phyloP scores from a whole-genome alignment of 306 rosid species.

The Senna tora region DNA sequence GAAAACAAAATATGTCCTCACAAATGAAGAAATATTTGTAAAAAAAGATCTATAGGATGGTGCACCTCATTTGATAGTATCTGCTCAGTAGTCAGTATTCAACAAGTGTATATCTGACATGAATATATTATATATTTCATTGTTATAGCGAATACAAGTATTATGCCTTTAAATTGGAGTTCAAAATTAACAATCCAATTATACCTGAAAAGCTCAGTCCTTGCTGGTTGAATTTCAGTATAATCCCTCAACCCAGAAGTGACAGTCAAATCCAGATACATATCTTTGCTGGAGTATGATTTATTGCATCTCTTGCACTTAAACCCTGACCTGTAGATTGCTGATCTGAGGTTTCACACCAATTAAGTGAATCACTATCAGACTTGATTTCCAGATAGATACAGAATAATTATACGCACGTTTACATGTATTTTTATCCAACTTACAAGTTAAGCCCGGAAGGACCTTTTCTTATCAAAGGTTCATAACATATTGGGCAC shows the following conservation, averaged over 20 bases:
- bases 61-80: constrained; percentile 6
- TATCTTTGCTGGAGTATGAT: constrained; percentile 79
- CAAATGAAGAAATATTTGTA: neutral
- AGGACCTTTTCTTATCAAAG: constrained; percentile 87
- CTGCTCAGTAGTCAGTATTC: constrained; percentile 1
- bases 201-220: constrained; percentile 83
- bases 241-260: constrained; percentile 75
- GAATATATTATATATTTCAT: neutral
- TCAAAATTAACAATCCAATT: neutral
- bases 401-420: constrained; percentile 12
- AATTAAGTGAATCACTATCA: constrained; percentile 24
- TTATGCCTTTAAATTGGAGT: constrained; percentile 8
- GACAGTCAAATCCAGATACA: constrained; percentile 78
- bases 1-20: neutral
- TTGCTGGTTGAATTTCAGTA: constrained; percentile 65
- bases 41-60: constrained; percentile 17
- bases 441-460: constrained; percentile 85
- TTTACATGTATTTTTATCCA: constrained; percentile 21
- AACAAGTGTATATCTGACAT: constrained; percentile 13
- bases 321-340: constrained; percentile 90
- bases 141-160: neutral
- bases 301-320: constrained; percentile 81
- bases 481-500: constrained; percentile 89
- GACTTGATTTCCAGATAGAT: neutral
- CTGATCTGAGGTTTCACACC: constrained; percentile 58